Evolutionary conservation across 768 basidiomycete species (phyloP), one percentile per base, ranked within the genome.

Genomic region (Saitozyma sp.): DNA sequence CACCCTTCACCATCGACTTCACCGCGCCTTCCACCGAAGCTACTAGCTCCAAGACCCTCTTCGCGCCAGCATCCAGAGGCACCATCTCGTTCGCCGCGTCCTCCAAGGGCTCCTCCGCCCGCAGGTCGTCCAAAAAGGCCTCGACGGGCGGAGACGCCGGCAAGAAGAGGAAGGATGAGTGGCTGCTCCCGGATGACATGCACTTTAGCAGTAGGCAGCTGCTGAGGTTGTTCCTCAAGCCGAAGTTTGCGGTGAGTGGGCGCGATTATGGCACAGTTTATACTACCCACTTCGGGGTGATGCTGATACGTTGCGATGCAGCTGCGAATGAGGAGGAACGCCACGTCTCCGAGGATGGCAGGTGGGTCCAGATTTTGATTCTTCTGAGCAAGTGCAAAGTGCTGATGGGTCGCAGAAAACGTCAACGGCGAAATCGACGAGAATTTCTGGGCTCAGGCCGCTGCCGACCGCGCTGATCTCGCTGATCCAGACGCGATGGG

Each of bases 371-470:
- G 6, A 1, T 39, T 10, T 14, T 14, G 6, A 60, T 37, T 9
- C 17, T 8, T 39, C 38, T 9, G 1, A 8, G 13, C 54, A 20
- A 29, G 29, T 29, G 29, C 5, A 29, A 2, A 29, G 2, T 55
- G 43, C 55, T 45, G 40, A 48, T 60, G 54, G 45, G 84, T 29
- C 5, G 29, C 86, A 59, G 83, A 84, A 38, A 86, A 84, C 38
- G 43, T 64, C 50, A 88, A 92, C 66, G 92, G 89, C 38, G 93
- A 96, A 79, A 88, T 95, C 37, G 95, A 97, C 75, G 92, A 94
- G 80, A 87, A 90, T 64, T 98, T 93, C 82, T 98, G 96, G 96
- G 94, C 93, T 0, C 89, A 92, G 70, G 92, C 91, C 5, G 93
- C 92, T 9, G 91, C 91, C 0, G 86, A 90, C 78, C 87, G 87